Evolutionary conservation across 2,329 filamentous ascomycete species (phyloP), one percentile per base, ranked within the genome.

Genomic region (Dothideomycetes sp.): DNA sequence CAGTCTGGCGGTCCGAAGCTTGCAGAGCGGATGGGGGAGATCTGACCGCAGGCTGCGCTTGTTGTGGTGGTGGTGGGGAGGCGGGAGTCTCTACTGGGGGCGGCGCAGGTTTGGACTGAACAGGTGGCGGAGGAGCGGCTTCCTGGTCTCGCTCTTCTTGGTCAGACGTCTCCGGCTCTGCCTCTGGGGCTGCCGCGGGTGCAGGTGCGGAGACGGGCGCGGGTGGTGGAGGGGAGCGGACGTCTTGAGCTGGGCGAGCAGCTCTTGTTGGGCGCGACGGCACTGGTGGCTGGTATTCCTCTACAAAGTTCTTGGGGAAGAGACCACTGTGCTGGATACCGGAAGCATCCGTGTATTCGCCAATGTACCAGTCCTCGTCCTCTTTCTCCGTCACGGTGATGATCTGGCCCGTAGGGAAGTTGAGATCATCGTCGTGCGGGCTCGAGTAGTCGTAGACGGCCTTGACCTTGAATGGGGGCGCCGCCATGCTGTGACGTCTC

Each of bases 241-340:
- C 41, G 29, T 81, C 77, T 57, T 77, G 83, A 67, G 81, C 88
- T 38, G 73, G 64, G 49, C 84, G 79, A 42, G 61, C 65, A 12
- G 76, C 69, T 53, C 91, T 79, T 47, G 76, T 73, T 42, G 91
- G 91, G 43, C 91, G 79, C 44, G 88, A 86, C 44, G 91, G 91
- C 47, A 89, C 82, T 41, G 79, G 82, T 29, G 91, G 91, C 60
- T 96, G 89, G 63, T 86, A 93, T 64, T 81, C 86, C 63, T 98
- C 91, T 55, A 98, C 91, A 58, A 98, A 98, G 65, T 96, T 98
- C 59, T 83, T 81, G 37, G 87, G 89, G 61, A 95, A 96, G 52
- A 95, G 83, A 50, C 89, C 89, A 56, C 88, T 79, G 57, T 79
- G 75, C 62, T 81, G 86, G 47, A 62, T 64, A 41, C 91, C 91